phyloP scores from a whole-genome alignment of 495 filamentous ascomycete genomes.

The Monascus purpureus region DNA sequence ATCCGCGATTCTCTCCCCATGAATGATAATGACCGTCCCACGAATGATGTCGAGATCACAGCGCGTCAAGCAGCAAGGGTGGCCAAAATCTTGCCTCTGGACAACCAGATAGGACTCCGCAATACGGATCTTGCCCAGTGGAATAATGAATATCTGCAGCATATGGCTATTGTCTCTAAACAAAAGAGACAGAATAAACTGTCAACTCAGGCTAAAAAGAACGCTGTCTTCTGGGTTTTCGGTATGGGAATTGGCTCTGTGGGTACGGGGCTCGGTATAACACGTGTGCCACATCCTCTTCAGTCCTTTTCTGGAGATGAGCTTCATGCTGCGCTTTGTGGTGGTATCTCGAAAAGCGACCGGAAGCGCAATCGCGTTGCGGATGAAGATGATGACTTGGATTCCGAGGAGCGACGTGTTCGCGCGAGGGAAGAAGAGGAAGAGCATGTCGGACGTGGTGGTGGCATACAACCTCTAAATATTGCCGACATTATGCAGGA shows the following conservation, averaged over 20 bases:
- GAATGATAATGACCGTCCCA: too few species aligned
- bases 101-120: conserved; percentile 23
- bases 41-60: conserved; percentile 7
- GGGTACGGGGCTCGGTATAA: conserved; percentile 31
- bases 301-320: conserved; percentile 40
- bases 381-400: conserved; percentile 19
- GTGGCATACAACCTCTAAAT: conserved; percentile 2
- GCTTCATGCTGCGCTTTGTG: conserved; percentile 33
- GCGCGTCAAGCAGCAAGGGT: conserved; percentile 8
- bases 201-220: conserved; percentile 35
- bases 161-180: conserved; percentile 32
- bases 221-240: conserved; percentile 38
- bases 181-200: conserved; percentile 28
- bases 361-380: conserved; percentile 28
- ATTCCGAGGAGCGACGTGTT: conserved; percentile 26
- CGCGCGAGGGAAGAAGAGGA: conserved; percentile 25
- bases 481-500: conserved; percentile 5
- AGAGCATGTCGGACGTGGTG: conserved; percentile 23
- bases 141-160: conserved; percentile 42
- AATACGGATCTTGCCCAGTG: conserved; percentile 42
- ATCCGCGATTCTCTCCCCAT: too few species aligned
- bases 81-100: conserved; percentile 12
- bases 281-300: conserved; percentile 29
- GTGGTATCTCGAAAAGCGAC: conserved; percentile 7
- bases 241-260: conserved; percentile 43